A percentile compares a stretch with the other conserved stretches of the same genome.
Evolutionary conservation across 2,329 filamentous ascomycete genomes (phyloP).

Genomic region (Stagonosporopsis cucurbitacearum): DNA sequence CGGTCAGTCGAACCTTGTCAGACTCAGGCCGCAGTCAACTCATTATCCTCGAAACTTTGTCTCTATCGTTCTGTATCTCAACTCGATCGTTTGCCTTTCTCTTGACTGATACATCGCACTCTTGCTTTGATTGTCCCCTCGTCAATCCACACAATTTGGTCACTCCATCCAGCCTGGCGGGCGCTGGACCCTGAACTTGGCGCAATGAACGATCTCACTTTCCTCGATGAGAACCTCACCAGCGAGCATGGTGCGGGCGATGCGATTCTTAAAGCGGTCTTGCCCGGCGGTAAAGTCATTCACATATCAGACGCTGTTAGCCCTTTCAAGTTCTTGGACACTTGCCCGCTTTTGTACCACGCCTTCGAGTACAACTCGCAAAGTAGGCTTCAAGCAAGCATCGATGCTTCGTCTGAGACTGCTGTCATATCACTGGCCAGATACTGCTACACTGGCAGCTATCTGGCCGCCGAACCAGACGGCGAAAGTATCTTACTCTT

Average conservation of each 20-base stretch:
- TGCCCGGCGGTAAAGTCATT: conserved; percentile 39
- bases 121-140: background rate
- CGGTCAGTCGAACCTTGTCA: conserved; percentile 21
- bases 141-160: too few relatives aligned
- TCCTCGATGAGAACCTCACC: conserved; percentile 22
- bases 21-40: conserved; percentile 9
- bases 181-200: conserved; percentile 4
- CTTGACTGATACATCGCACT: background rate
- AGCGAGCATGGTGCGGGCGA: conserved; percentile 20
- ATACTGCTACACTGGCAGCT: conserved; percentile 52
- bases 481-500: conserved; percentile 44
- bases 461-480: conserved; percentile 33
- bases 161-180: background rate
- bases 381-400: conserved; percentile 42
- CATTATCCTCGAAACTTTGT: background rate
- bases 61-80: background rate
- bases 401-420: conserved; percentile 46
- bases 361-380: conserved; percentile 48
- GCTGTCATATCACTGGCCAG: conserved; percentile 50
- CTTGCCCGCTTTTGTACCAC: conserved; percentile 50
- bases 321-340: conserved; percentile 39
- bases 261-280: conserved; percentile 43
- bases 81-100: background rate
- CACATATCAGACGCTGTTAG: conserved; percentile 45
- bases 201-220: conserved; percentile 35